These are phyloP conservation scores for Trametes gibbosa DNA, from an alignment of 768 basidiomycete species.

Conservation along the genomic window DNA sequence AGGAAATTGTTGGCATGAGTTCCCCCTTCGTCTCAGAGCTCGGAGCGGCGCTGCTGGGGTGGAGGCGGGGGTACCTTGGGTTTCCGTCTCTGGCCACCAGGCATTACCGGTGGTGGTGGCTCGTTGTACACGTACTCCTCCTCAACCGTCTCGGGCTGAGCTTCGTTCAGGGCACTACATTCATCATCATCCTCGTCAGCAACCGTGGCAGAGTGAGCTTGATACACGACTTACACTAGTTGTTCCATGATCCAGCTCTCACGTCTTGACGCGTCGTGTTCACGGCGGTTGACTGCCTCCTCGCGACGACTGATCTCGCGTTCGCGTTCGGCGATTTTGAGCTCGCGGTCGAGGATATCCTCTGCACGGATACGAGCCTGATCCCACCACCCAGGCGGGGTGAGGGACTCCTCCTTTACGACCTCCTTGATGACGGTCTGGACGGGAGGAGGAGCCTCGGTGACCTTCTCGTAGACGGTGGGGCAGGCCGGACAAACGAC, in stretches of 20 bases:
- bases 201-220: not conserved
- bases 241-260: constrained; percentile 94
- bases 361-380: constrained; percentile 70
- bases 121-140: constrained; percentile 70
- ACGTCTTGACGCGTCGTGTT: constrained; percentile 83
- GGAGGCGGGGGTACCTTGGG: constrained; percentile 86
- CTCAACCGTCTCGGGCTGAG: constrained; percentile 61
- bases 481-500: constrained; percentile 57
- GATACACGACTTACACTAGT: constrained; percentile 58
- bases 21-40: constrained; percentile 95
- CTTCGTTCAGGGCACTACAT: constrained; percentile 58
- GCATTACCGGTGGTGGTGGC: constrained; percentile 42
- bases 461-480: constrained; percentile 52
- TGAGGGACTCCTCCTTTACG: constrained; percentile 75
- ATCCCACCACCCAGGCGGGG: constrained; percentile 77
- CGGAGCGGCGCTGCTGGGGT: constrained; percentile 72
- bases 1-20: constrained; percentile 40
- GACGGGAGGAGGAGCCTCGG: constrained; percentile 49
- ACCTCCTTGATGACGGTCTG: constrained; percentile 89
- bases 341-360: constrained; percentile 80
- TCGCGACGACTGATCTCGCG: constrained; percentile 85
- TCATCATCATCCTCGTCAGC: not conserved
- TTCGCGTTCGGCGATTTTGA: constrained; percentile 81
- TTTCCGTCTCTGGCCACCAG: constrained; percentile 62
- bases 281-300: constrained; percentile 79